These are phyloP conservation scores for Amborella trichopoda DNA, from an alignment of 164 flowering plant genomes.

Conservation along the genomic window DNA sequence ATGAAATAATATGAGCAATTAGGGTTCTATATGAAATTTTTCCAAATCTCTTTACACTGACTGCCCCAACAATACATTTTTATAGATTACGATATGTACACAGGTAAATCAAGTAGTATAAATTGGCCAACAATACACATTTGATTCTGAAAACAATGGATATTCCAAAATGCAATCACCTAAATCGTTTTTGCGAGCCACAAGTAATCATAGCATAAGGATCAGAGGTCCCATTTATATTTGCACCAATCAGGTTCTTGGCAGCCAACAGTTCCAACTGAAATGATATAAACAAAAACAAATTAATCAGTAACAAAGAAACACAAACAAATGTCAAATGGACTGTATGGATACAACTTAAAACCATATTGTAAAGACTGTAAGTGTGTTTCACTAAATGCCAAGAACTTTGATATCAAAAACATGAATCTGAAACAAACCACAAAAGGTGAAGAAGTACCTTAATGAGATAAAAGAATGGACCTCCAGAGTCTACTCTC, in stretches of 20 bases:
- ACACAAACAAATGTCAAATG: not conserved
- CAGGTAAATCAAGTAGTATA: no score
- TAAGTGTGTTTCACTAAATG: not conserved
- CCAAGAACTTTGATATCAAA: not conserved
- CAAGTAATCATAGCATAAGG: conserved; percentile 98
- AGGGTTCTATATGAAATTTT: no score
- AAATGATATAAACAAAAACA: conserved; percentile 4
- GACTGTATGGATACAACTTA: not conserved
- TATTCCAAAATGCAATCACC: no score
- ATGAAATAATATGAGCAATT: no score
- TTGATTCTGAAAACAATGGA: no score
- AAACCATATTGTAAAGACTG: not conserved
- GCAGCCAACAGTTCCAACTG: conserved; percentile 94
- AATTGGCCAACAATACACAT: no score
- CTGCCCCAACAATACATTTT: no score
- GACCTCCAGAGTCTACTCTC: conserved; percentile 48
- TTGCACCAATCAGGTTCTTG: conserved; percentile 92
- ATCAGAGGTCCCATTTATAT: conserved; percentile 97
- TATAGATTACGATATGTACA: no score
- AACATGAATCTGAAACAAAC: not conserved
- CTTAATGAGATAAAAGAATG: conserved; percentile 67
- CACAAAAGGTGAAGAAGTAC: conserved; percentile 22
- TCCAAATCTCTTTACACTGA: no score
- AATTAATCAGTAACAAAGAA: not conserved
- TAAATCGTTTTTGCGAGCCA: conserved; percentile 84